These are phyloP conservation scores for Pseudisothecium myosuroides DNA, from an alignment of 225 moss, liverwort and hornwort species.

Conservation along the genomic window DNA sequence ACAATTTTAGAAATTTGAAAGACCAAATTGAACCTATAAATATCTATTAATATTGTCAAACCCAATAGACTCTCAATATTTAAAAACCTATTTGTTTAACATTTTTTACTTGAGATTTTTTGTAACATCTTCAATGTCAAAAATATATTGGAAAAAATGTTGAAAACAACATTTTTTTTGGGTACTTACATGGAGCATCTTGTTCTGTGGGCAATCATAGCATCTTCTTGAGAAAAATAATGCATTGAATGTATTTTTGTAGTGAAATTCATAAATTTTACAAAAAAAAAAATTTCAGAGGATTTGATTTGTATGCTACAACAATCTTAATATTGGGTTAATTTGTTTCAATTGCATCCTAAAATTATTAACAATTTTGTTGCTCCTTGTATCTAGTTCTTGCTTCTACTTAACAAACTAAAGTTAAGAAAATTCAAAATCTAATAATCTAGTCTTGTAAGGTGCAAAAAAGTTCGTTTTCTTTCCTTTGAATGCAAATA, in stretches of 20 bases:
- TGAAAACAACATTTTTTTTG: too few relatives aligned
- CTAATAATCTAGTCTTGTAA: not conserved
- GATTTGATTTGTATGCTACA: accelerated
- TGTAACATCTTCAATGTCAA: too few relatives aligned
- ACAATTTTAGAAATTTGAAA: too few relatives aligned
- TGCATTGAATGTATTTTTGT: accelerated
- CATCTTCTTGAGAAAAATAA: not conserved
- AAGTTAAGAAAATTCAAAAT: not conserved
- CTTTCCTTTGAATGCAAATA: not conserved
- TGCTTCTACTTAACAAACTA: accelerated
- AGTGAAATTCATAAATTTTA: not conserved
- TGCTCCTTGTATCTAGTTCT: accelerated
- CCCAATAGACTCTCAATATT: too few relatives aligned
- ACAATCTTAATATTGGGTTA: not conserved
- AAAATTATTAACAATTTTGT: not conserved
- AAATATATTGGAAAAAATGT: too few relatives aligned
- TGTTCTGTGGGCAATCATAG: too few relatives aligned
- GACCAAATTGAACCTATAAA: too few relatives aligned
- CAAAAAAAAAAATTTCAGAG: not conserved
- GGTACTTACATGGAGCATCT: too few relatives aligned
- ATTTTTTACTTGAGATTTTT: too few relatives aligned
- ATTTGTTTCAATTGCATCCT: not conserved
- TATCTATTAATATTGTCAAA: too few relatives aligned
- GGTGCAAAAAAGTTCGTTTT: too few relatives aligned
- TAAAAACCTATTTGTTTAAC: too few relatives aligned